phyloP scores from a whole-genome alignment of 2,329 filamentous ascomycete species.

The Botrytis medusae region DNA sequence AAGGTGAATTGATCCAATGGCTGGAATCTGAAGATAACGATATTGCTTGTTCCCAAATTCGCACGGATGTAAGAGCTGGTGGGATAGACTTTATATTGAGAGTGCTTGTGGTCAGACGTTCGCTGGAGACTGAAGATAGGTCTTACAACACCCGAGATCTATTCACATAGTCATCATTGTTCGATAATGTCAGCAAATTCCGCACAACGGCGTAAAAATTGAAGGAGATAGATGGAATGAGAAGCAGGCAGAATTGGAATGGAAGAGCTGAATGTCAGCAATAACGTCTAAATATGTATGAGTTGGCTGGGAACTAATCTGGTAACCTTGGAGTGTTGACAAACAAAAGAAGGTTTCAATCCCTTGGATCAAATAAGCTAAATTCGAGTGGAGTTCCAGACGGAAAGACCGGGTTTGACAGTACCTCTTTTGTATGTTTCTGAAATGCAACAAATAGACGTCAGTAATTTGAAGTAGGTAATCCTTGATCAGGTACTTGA shows the following conservation, averaged over 20 bases:
- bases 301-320: constrained; percentile 14
- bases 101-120: constrained; percentile 3
- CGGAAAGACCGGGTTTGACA: constrained; percentile 13
- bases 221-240: constrained; percentile 3
- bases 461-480: not conserved
- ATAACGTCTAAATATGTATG: not conserved
- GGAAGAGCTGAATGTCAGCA: constrained; percentile 20
- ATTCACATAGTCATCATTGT: constrained; percentile 20
- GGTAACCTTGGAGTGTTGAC: not conserved
- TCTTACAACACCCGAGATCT: constrained; percentile 19
- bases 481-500: constrained; percentile 3
- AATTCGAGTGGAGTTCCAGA: not conserved
- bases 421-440: not conserved
- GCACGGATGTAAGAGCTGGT: not conserved
- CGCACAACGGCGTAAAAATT: not conserved
- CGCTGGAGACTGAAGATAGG: constrained; percentile 26
- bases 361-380: constrained; percentile 7
- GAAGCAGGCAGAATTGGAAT: not conserved
- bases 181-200: constrained; percentile 25
- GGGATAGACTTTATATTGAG: not conserved
- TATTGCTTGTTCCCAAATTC: constrained; percentile 11
- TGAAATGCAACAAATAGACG: constrained; percentile 1
- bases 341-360: not conserved
- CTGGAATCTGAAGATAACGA: not conserved
- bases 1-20: not conserved